Conservation (phyloP, 1,284 basidiomycete genomes). For the Ustilago bromivora region DNA sequence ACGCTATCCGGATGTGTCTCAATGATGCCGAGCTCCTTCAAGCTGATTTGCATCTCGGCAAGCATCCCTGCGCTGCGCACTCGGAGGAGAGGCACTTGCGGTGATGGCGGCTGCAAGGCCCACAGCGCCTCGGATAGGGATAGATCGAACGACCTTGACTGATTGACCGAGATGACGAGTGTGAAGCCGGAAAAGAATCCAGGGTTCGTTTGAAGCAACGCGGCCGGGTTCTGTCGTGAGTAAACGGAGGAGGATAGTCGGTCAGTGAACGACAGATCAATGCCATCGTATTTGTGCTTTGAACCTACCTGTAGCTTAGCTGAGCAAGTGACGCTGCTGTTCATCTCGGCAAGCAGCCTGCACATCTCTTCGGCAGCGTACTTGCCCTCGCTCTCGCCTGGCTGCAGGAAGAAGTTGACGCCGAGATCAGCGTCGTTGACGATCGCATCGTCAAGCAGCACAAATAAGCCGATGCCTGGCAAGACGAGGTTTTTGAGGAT, state of each 20-base stretch:
- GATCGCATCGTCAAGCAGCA: conserved; percentile 79
- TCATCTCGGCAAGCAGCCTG: conserved; percentile 83
- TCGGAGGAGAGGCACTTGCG: conserved; percentile 58
- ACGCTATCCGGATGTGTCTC: conserved; percentile 88
- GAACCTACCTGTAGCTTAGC: conserved; percentile 73
- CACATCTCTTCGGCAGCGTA: conserved; percentile 84
- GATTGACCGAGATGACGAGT: conserved; percentile 81
- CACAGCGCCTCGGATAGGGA: conserved; percentile 57
- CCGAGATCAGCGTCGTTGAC: conserved; percentile 84
- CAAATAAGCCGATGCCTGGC: conserved; percentile 91
- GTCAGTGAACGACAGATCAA: neutral
- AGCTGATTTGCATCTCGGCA: conserved; percentile 56
- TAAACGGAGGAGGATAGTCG: neutral
- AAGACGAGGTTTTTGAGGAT: conserved; percentile 95
- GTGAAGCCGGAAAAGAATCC: conserved; percentile 76
- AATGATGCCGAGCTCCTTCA: conserved; percentile 74
- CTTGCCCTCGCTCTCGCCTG: conserved; percentile 79
- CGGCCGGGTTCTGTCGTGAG: conserved; percentile 10
- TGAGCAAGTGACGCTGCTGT: conserved; percentile 82
- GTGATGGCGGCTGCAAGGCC: conserved; percentile 42
- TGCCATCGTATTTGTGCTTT: no score
- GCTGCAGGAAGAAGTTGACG: conserved; percentile 93
- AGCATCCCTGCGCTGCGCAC: conserved; percentile 60
- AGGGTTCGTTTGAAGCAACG: conserved; percentile 75
- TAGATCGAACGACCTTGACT: conserved; percentile 52